Base-by-base conservation (phyloP, 2,329 filamentous ascomycete species). In the Paracorniculantispora psalliotae region DNA sequence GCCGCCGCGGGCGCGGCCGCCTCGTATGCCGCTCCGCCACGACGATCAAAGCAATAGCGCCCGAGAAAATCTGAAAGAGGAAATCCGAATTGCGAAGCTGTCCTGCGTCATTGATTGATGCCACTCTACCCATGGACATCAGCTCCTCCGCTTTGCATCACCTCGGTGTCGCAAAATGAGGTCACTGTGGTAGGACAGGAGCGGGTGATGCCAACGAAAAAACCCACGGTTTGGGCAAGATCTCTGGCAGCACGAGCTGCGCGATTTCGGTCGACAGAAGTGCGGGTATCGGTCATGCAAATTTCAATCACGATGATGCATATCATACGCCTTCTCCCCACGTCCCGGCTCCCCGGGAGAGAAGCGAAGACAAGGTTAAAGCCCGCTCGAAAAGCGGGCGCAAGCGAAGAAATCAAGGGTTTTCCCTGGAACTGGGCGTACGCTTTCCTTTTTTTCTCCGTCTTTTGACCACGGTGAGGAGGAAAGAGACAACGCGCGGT, bases 301-400 rank as follows among this genome's bases (percentile, higher is more conserved):
- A 37, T 33, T 6, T 19, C 30, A 44, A 46, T 25, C 39, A 54
- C 51, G 53, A 56, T 37, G 43, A 21, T 56, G 53, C 53, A 56
- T 47, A 25, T 23, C 43, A 35, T 37, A 23, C 43, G 53, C 43
- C 53, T 47, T 56, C 53, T 56, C 53, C 53, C 53, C 53, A 30
- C 53, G 28, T 37, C 43, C 53, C 53, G 53, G 53, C 15, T 15
- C 28, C 25, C 41, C 41, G 41, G 43, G 10, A 54, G 41, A 23
- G n/a, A 23, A 17, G n/a, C 4, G 9, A 23, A 23, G 3, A 43
- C 23, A 53, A 26, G n/a, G n/a, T n/a, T n/a, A 28, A 41, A 12
- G 41, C 23, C 17, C 12, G 25, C 25, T 43, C n/a, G 33, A 44
- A n/a, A 2, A 26, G 23, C 10, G 21, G 43, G 23, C 43, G 21